These are phyloP conservation scores for Apostasia ramifera DNA, from an alignment of 106 monocot genomes.

Conservation along the genomic window DNA sequence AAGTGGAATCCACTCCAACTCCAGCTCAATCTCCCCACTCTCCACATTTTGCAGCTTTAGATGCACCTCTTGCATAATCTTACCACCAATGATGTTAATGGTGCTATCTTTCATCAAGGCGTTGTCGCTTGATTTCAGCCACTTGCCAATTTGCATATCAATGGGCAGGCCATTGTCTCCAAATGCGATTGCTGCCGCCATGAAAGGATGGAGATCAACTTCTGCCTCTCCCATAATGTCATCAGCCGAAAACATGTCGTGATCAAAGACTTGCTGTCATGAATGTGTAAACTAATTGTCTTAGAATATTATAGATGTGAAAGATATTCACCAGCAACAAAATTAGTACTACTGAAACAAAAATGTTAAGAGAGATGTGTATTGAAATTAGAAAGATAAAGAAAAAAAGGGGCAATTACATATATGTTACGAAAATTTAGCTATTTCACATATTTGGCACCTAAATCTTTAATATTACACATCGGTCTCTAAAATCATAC, in stretches of 20 bases:
- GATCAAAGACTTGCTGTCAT: slow-evolving; percentile 79
- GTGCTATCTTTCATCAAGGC: slow-evolving; percentile 60
- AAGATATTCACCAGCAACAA: too few species aligned
- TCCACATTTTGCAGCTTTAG: slow-evolving; percentile 83
- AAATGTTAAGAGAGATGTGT: too few species aligned
- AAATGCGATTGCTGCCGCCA: slow-evolving; percentile 56
- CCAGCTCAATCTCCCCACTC: slow-evolving; percentile 65
- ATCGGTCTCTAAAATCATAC: too few species aligned
- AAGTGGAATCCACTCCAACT: slow-evolving; percentile 69
- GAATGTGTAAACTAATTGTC: neutral
- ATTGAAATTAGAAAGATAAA: too few species aligned
- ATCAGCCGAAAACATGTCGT: slow-evolving; percentile 65
- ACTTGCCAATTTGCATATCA: slow-evolving; percentile 79
- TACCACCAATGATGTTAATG: slow-evolving; percentile 65
- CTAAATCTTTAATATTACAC: too few species aligned
- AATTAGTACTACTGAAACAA: too few species aligned
- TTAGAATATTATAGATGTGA: too few species aligned
- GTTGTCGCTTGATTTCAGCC: slow-evolving; percentile 67
- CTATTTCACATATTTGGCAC: too few species aligned
- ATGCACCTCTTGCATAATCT: slow-evolving; percentile 60
- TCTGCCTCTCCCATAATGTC: slow-evolving; percentile 89
- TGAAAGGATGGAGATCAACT: slow-evolving; percentile 67
- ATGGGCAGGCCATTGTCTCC: slow-evolving; percentile 44
- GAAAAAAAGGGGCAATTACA: too few species aligned
- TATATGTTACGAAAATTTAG: too few species aligned